A percentile compares a stretch with the other conserved stretches of the same genome.
These are phyloP conservation scores for Trichocladium antarcticum DNA, from an alignment of 495 filamentous ascomycete species.

Conservation along the genomic window DNA sequence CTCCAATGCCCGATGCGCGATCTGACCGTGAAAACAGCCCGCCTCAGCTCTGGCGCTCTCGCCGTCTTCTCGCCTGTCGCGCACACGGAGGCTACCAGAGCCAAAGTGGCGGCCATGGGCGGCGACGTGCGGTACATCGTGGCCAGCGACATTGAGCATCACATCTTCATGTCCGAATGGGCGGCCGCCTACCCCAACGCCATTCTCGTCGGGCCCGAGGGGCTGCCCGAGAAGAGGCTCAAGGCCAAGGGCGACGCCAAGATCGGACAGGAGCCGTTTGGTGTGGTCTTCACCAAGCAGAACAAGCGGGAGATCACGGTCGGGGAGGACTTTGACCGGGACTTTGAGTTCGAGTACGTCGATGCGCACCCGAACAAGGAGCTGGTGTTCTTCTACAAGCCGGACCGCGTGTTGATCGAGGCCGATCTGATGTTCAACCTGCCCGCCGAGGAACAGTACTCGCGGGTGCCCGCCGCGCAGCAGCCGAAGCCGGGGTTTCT, in stretches of 20 bases:
- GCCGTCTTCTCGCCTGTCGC: conserved; percentile 87
- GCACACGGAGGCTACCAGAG: conserved; percentile 65
- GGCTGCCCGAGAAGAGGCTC: conserved; percentile 69
- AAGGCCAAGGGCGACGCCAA: conserved; percentile 37
- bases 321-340: conserved; percentile 66
- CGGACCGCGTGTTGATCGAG: conserved; percentile 71
- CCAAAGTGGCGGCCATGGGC: conserved; percentile 55
- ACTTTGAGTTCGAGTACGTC: conserved; percentile 82
- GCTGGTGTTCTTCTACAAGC: conserved; percentile 74
- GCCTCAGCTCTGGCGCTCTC: conserved; percentile 60
- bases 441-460: conserved; percentile 81
- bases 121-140: conserved; percentile 70
- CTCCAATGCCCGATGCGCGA: background rate
- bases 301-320: conserved; percentile 37
- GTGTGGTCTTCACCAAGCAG: conserved; percentile 49
- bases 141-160: conserved; percentile 81
- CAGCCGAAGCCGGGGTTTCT: conserved; percentile 46
- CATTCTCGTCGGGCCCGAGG: conserved; percentile 71
- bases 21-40: conserved; percentile 40
- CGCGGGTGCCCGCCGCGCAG: conserved; percentile 40
- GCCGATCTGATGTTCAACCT: conserved; percentile 90
- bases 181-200: conserved; percentile 64
- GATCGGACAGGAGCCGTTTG: conserved; percentile 58
- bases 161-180: conserved; percentile 83
- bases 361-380: conserved; percentile 73